These are phyloP conservation scores for Pisolithus thermaeus DNA, from an alignment of 1,284 basidiomycete species.

Conservation along the genomic window DNA sequence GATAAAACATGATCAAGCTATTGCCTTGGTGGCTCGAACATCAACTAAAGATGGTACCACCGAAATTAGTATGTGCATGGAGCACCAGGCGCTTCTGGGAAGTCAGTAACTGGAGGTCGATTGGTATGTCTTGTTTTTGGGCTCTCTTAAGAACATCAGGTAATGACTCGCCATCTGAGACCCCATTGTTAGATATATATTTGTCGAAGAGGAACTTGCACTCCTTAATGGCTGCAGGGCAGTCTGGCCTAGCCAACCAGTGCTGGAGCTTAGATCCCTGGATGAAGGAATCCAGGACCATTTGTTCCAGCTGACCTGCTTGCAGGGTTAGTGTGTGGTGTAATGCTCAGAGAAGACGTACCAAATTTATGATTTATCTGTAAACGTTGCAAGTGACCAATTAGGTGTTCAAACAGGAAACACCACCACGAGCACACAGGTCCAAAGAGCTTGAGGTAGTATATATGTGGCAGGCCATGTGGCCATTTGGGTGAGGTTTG, in stretches of 20 bases:
- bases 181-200: neutral
- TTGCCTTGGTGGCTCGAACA: conserved; percentile 3
- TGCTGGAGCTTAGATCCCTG: conserved; percentile 5
- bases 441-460: conserved; percentile 9
- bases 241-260: conserved; percentile 7
- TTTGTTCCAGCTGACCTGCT: neutral
- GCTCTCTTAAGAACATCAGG: too few species aligned
- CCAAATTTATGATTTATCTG: conserved; percentile 10
- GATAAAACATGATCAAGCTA: conserved; percentile 2
- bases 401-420: conserved; percentile 9
- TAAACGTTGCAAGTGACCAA: conserved; percentile 8
- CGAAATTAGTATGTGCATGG: neutral
- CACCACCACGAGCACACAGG: conserved; percentile 10
- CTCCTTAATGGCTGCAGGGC: conserved; percentile 1
- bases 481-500: neutral
- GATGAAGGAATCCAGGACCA: conserved; percentile 5
- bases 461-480: conserved; percentile 2
- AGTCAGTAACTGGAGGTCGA: neutral
- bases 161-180: neutral
- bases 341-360: neutral
- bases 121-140: neutral
- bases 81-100: neutral
- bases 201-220: conserved; percentile 2
- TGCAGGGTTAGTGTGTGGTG: neutral
- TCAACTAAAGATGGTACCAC: neutral